Base-by-base conservation (phyloP, 2,329 filamentous ascomycete species). In the Stagonosporopsis tanaceti region DNA sequence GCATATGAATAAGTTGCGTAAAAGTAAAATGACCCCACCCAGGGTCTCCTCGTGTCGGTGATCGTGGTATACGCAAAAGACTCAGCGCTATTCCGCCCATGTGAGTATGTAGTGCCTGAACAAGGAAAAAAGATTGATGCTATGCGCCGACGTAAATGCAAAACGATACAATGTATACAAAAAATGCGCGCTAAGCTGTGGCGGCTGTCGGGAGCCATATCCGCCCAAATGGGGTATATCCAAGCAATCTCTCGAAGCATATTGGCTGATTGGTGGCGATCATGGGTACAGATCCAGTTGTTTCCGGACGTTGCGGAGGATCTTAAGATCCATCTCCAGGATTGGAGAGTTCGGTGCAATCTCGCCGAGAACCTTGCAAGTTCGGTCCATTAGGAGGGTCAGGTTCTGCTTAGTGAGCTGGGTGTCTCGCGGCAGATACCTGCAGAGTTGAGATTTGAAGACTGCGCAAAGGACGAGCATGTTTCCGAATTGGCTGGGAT, bases 401-500 rank as follows among this genome's bases (percentile, higher is more conserved):
- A 76, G 64, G 9, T 60, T 72, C 11, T 56, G 24, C 42, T 65
- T 68, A 6, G 66, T 74, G 7, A 75, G 65, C 51, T 61, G 60
- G 15, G 62, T 64, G 24, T 69, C 48, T 20, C 40, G 44, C 6
- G 69, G 70, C 6, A 75, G 61, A 30, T 67, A 64, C 80, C 77
- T 0, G 39, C 65, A 64, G 6, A 76, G 64, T 7, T 66, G 66
- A 44, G 94, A 90, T 60, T 84, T 85, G 76, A 87, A 93, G 3
- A 89, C 90, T 1, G 94, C 93, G 25, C 91, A 87, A 2, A 99
- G 85, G n/a, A 96, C 92, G 46, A 98, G 82, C 70, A 97, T 86
- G 73, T 98, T 98, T 57, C 95, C 94, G 81, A 96, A 99, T 92
- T 99, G 95, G 6, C 93, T 96, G 61, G 15, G 5, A 42, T 57